A percentile compares a stretch with the other conserved stretches of the same genome.
These are phyloP conservation scores for Fagus crenata DNA, from an alignment of 306 rosid species.

Conservation along the genomic window DNA sequence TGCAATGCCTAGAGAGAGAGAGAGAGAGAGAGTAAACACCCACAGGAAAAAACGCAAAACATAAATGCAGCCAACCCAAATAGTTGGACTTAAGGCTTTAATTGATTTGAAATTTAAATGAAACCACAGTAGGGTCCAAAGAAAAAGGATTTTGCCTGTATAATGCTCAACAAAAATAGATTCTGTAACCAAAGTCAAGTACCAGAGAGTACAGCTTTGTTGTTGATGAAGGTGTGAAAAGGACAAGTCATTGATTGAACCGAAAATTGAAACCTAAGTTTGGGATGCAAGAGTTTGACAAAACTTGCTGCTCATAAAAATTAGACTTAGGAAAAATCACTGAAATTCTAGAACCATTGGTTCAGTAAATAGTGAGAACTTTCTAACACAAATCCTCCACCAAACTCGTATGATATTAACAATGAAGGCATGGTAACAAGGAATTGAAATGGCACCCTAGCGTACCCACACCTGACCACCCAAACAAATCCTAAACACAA, in stretches of 20 bases:
- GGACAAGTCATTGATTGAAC: neutral
- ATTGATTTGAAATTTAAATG: neutral
- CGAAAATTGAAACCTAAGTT: slow-evolving; percentile 1
- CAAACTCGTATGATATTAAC: neutral
- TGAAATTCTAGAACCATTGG: neutral
- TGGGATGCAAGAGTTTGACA: neutral
- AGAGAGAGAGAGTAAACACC: neutral
- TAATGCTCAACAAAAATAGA: neutral
- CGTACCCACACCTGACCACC: neutral
- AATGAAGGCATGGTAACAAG: neutral
- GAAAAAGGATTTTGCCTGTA: neutral
- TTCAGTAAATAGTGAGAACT: neutral
- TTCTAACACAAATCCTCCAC: neutral
- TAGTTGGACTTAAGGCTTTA: neutral
- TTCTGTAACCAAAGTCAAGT: neutral
- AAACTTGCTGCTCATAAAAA: neutral
- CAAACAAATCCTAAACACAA: no score
- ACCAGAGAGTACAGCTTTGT: neutral
- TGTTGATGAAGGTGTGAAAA: neutral
- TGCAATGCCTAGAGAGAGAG: slow-evolving; percentile 78
- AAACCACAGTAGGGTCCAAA: neutral
- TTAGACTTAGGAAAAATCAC: neutral
- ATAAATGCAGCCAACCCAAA: neutral
- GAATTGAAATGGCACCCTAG: neutral
- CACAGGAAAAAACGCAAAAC: slow-evolving; percentile 13